Percentiles rank a stretch among this genome's conserved stretches.
Evolutionary conservation across 371 early-diverging fungal species (phyloP).

Genomic region (Zychaea mexicana): DNA sequence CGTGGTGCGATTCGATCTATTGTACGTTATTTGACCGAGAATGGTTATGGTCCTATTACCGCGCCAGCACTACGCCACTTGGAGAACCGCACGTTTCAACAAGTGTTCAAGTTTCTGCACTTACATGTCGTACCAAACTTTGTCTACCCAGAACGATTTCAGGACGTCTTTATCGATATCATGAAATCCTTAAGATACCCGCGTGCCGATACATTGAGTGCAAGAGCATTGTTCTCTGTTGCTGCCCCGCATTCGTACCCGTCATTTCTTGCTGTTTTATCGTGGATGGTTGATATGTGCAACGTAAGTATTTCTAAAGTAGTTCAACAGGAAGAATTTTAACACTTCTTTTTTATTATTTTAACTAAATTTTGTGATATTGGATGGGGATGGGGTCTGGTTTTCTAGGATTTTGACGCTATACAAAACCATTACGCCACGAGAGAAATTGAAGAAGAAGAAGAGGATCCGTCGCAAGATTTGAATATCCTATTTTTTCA

Average conservation of each 20-base stretch:
- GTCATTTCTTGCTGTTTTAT: conserved; percentile 79
- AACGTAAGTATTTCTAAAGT: no score
- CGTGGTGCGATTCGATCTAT: conserved; percentile 63
- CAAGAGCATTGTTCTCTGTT: conserved; percentile 81
- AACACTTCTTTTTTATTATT: no score
- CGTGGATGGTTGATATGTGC: conserved; percentile 71
- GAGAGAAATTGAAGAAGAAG: background rate
- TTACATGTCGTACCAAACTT: conserved; percentile 76
- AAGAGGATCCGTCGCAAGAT: conserved; percentile 6
- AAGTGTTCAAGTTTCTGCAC: conserved; percentile 90
- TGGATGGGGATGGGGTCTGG: no score
- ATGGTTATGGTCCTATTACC: conserved; percentile 70
- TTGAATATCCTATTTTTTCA: conserved; percentile 59
- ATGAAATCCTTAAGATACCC: conserved; percentile 82
- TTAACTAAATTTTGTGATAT: no score
- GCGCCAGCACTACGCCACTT: conserved; percentile 68
- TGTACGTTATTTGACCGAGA: conserved; percentile 70
- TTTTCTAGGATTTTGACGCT: background rate
- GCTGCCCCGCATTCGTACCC: conserved; percentile 93
- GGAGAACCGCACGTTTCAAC: conserved; percentile 85
- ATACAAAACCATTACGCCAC: background rate
- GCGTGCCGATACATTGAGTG: conserved; percentile 84
- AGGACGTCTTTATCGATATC: conserved; percentile 84
- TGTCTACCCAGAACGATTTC: conserved; percentile 68
- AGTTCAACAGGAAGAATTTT: no score